Evolutionary conservation across 805 yeast species (phyloP).

Genomic region (Hanseniaspora osmophila): DNA sequence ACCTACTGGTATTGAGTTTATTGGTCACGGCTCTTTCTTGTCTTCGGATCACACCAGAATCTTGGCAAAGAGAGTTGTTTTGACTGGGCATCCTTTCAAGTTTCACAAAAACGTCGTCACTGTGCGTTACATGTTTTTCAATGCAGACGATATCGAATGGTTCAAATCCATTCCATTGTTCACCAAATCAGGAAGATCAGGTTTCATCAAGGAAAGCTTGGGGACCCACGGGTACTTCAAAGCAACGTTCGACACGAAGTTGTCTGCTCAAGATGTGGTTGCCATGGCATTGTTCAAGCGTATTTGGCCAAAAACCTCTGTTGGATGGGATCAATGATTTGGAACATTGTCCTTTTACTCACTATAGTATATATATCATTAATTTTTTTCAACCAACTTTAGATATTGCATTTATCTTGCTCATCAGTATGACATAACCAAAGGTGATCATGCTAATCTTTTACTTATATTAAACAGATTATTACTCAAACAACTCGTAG

Average conservation of each 20-base stretch:
- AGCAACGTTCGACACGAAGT: conserved; percentile 82
- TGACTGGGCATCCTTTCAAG: conserved; percentile 91
- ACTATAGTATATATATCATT: not conserved
- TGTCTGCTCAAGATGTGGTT: conserved; percentile 82
- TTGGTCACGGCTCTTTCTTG: conserved; percentile 83
- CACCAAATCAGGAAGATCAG: conserved; percentile 85
- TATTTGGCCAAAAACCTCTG: conserved; percentile 63
- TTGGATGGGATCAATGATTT: conserved; percentile 17
- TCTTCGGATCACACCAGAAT: conserved; percentile 77
- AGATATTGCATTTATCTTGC: too few relatives aligned
- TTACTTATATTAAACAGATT: too few relatives aligned
- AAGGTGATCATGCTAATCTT: too few relatives aligned
- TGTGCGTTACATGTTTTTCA: conserved; percentile 93
- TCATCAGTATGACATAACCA: too few relatives aligned
- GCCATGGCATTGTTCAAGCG: conserved; percentile 91
- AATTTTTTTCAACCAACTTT: not conserved
- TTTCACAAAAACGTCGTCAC: conserved; percentile 88
- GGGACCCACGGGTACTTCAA: conserved; percentile 98
- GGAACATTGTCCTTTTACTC: not conserved
- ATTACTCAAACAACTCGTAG: too few relatives aligned
- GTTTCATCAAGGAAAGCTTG: conserved; percentile 84
- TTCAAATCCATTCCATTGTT: conserved; percentile 85
- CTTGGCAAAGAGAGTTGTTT: conserved; percentile 71
- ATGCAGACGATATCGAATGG: conserved; percentile 73
- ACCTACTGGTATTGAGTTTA: conserved; percentile 38